A percentile compares a stretch with the other conserved stretches of the same genome.
These are phyloP conservation scores for Epicoccum nigrum DNA, from an alignment of 2,329 filamentous ascomycete species.

Conservation along the genomic window DNA sequence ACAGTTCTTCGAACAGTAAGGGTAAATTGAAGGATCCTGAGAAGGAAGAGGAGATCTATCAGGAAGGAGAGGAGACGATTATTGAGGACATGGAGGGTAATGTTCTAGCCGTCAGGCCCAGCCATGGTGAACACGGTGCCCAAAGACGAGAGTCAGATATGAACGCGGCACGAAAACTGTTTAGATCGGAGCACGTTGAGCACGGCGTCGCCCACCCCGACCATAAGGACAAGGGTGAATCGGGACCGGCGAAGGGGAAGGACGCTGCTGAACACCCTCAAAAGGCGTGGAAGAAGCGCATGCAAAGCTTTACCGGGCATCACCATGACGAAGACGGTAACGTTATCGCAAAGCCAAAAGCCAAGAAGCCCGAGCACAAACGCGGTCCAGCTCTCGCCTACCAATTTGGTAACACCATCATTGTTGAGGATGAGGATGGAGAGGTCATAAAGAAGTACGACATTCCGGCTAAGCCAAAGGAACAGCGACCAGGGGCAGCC, in stretches of 20 bases:
- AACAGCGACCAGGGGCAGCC: slow-evolving; percentile 34
- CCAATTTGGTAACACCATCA: slow-evolving; percentile 87
- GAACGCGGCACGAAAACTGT: slow-evolving; percentile 58
- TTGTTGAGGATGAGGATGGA: slow-evolving; percentile 85
- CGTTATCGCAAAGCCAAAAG: slow-evolving; percentile 34
- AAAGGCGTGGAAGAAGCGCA: slow-evolving; percentile 52
- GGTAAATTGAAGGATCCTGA: slow-evolving; percentile 37
- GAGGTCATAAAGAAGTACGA: slow-evolving; percentile 88
- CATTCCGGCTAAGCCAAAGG: slow-evolving; percentile 62
- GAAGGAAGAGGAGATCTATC: slow-evolving; percentile 69
- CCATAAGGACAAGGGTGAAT: slow-evolving; percentile 52
- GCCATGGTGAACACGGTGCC: slow-evolving; percentile 53
- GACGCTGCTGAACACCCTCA: slow-evolving; percentile 47
- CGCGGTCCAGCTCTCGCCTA: slow-evolving; percentile 80
- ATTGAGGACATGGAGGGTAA: slow-evolving; percentile 89
- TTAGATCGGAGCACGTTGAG: slow-evolving; percentile 57
- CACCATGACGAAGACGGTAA: slow-evolving; percentile 49
- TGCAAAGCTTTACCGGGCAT: slow-evolving; percentile 55
- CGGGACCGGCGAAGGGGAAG: slow-evolving; percentile 45
- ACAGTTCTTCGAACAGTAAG: slow-evolving; percentile 42
- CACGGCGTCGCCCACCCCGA: slow-evolving; percentile 55
- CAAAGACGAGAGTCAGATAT: slow-evolving; percentile 68
- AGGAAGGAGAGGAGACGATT: slow-evolving; percentile 79
- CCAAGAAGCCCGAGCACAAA: slow-evolving; percentile 47
- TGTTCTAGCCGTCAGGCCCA: slow-evolving; percentile 71